These are phyloP conservation scores for Mortierella sp. DNA, from an alignment of 371 early-diverging fungal species.

Conservation along the genomic window DNA sequence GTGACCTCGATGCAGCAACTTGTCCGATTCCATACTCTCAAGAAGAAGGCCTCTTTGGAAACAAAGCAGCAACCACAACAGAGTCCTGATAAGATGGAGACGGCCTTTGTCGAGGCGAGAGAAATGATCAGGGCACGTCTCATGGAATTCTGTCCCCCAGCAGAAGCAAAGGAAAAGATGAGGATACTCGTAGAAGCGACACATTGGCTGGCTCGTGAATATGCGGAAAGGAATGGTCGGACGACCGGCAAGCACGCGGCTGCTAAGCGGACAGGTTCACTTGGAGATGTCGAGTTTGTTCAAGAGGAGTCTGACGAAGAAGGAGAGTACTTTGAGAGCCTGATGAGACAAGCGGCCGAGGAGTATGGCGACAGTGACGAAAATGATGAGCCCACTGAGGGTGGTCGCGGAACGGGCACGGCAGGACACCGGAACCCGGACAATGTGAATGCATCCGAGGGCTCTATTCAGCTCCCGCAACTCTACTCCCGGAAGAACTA, in stretches of 20 bases:
- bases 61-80: too few species aligned
- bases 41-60: too few species aligned
- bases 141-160: too few species aligned
- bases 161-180: too few species aligned
- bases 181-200: too few species aligned
- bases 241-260: background rate
- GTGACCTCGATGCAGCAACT: too few species aligned
- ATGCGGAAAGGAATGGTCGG: background rate
- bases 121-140: too few species aligned
- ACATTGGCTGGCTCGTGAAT: background rate
- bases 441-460: constrained; percentile 9
- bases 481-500: too few species aligned
- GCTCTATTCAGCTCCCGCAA: constrained; percentile 14
- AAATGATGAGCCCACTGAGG: background rate
- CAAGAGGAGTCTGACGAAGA: constrained; percentile 12
- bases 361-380: constrained; percentile 15
- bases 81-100: too few species aligned
- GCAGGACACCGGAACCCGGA: constrained; percentile 11
- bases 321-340: constrained; percentile 2
- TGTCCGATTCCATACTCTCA: too few species aligned
- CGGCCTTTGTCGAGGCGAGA: too few species aligned
- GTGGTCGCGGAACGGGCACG: background rate
- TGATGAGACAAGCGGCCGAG: constrained; percentile 7
- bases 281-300: constrained; percentile 3
- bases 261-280: background rate